Evolutionary conservation across 2,329 filamentous ascomycete genomes (phyloP).

Genomic region (Grosmannia serpens): DNA sequence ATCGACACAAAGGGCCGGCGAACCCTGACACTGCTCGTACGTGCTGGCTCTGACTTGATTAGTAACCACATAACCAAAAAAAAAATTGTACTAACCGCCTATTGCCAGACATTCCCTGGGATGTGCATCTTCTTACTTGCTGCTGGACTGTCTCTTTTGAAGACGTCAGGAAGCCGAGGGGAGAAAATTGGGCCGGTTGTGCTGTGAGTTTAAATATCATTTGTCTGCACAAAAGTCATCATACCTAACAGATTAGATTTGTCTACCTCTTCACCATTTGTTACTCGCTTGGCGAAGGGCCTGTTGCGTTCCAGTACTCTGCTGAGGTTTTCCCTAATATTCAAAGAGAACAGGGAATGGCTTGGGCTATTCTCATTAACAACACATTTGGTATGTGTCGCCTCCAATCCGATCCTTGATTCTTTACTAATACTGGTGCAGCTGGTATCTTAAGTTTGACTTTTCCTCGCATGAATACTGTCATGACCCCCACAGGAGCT

Average conservation of each 20-base stretch:
- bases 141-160: constrained; percentile 24
- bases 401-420: constrained; percentile 18
- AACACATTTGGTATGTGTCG: constrained; percentile 2
- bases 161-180: not conserved
- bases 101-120: constrained; percentile 45
- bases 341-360: constrained; percentile 58
- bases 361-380: constrained; percentile 5
- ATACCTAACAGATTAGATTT: not conserved
- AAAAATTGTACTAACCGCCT: too few species aligned
- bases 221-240: not conserved
- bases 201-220: constrained; percentile 7
- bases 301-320: constrained; percentile 57
- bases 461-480: constrained; percentile 44
- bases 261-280: constrained; percentile 15
- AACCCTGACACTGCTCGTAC: constrained; percentile 41
- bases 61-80: not conserved
- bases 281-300: constrained; percentile 39
- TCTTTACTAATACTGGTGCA: constrained; percentile 26
- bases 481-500: constrained; percentile 18
- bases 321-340: constrained; percentile 62
- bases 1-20: constrained; percentile 57
- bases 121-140: constrained; percentile 51
- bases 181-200: not conserved
- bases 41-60: not conserved
- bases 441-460: constrained; percentile 51